Percentiles rank a stretch among this genome's conserved stretches.
phyloP scores from a whole-genome alignment of 257 asterid genomes.

The Perilla frutescens region DNA sequence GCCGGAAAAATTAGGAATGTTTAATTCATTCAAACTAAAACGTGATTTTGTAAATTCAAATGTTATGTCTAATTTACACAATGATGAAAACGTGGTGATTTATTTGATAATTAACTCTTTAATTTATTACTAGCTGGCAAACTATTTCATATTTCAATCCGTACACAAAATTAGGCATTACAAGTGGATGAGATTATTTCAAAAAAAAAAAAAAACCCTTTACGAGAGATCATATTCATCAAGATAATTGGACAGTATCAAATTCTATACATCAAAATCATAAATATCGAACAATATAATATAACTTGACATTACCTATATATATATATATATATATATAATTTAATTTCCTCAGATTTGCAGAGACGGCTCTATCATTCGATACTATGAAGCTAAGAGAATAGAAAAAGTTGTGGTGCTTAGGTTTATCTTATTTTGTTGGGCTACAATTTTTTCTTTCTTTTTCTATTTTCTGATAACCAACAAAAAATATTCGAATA shows the following conservation, averaged over 20 bases:
- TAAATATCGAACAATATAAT: not conserved
- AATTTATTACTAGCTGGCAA: too few species aligned
- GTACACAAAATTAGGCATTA: too few species aligned
- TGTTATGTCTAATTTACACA: too few species aligned
- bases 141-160: too few species aligned
- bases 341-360: not conserved
- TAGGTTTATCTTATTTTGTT: slow-evolving; percentile 30
- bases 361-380: not conserved
- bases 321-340: not conserved
- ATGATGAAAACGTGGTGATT: too few species aligned
- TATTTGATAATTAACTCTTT: too few species aligned
- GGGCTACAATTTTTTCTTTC: not conserved
- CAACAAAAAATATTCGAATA: slow-evolving; percentile 25
- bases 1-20: too few species aligned
- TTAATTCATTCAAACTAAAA: too few species aligned
- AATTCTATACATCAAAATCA: slow-evolving; percentile 15
- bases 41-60: too few species aligned
- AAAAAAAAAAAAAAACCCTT: not conserved
- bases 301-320: too few species aligned
- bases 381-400: slow-evolving; percentile 5
- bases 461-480: not conserved
- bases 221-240: not conserved
- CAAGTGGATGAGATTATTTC: too few species aligned
- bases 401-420: slow-evolving; percentile 20
- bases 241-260: slow-evolving; percentile 14